Evolutionary conservation across 2,329 filamentous ascomycete genomes (phyloP).

Genomic region (Penicillium sp.): DNA sequence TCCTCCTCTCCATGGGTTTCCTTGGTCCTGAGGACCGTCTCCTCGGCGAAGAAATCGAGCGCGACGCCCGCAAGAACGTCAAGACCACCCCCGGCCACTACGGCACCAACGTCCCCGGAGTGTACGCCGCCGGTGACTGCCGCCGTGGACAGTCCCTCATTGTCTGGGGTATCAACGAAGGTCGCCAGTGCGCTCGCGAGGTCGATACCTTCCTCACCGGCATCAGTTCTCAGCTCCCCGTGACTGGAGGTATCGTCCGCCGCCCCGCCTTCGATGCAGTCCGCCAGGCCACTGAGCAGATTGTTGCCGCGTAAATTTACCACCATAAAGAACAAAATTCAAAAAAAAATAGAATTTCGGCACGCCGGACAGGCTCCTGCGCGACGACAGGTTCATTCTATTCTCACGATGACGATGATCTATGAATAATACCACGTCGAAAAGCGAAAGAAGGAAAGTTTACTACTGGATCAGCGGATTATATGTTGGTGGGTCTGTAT

Average conservation of each 20-base stretch:
- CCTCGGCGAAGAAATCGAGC: constrained; percentile 85
- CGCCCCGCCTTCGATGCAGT: constrained; percentile 63
- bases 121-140: constrained; percentile 95
- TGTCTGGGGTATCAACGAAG: constrained; percentile 98
- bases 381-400: constrained; percentile 10
- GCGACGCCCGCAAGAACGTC: constrained; percentile 91
- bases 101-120: constrained; percentile 81
- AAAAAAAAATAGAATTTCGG: constrained; percentile 7
- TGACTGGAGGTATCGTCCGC: constrained; percentile 92
- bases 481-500: constrained; percentile 11
- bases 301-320: constrained; percentile 35
- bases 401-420: constrained; percentile 25
- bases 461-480: constrained; percentile 9
- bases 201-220: constrained; percentile 86
- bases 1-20: constrained; percentile 97
- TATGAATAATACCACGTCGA: constrained; percentile 21
- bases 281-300: constrained; percentile 35
- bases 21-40: constrained; percentile 88
- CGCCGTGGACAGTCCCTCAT: constrained; percentile 93
- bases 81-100: constrained; percentile 91
- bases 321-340: not conserved
- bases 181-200: constrained; percentile 88
- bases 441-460: constrained; percentile 15
- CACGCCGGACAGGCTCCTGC: constrained; percentile 20
- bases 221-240: constrained; percentile 75